phyloP scores from a whole-genome alignment of 331 rosid genomes.

The Malus hybrid region DNA sequence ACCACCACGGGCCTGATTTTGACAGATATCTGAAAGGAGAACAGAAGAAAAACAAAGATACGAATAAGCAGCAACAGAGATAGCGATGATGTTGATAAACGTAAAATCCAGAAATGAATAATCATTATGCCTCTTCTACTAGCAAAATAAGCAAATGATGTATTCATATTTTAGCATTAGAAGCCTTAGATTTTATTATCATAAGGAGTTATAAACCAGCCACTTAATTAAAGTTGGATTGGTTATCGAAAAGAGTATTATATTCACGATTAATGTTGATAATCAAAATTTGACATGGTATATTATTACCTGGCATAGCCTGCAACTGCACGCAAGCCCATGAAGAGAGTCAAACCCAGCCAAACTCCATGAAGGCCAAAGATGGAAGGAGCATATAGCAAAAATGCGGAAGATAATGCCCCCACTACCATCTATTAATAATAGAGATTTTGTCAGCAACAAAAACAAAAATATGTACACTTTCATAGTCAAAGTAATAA shows the following conservation, averaged over 20 bases:
- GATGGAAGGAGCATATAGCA: constrained; percentile 49
- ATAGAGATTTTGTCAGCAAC: constrained; percentile 8
- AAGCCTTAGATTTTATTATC: neutral
- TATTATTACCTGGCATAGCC: constrained; percentile 60
- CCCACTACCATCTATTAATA: constrained; percentile 60
- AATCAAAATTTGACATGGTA: neutral
- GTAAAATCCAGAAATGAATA: neutral
- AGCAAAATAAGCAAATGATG: neutral
- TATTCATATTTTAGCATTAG: neutral
- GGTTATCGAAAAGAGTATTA: neutral
- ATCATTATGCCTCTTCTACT: neutral
- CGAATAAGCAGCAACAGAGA: neutral
- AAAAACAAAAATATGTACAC: neutral
- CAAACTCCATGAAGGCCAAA: constrained; percentile 81
- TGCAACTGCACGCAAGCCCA: constrained; percentile 70
- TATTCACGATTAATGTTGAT: neutral
- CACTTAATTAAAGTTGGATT: neutral
- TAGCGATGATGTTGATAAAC: neutral
- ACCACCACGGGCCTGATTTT: constrained; percentile 94
- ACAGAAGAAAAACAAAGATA: constrained; percentile 3
- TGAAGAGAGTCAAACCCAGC: constrained; percentile 77
- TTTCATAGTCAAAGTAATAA: neutral
- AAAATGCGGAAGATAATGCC: constrained; percentile 56
- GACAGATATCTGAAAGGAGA: constrained; percentile 53
- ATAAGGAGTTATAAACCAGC: neutral